Base-by-base conservation (phyloP, 1,284 basidiomycete species). In the Apiotrichum montevideense region DNA sequence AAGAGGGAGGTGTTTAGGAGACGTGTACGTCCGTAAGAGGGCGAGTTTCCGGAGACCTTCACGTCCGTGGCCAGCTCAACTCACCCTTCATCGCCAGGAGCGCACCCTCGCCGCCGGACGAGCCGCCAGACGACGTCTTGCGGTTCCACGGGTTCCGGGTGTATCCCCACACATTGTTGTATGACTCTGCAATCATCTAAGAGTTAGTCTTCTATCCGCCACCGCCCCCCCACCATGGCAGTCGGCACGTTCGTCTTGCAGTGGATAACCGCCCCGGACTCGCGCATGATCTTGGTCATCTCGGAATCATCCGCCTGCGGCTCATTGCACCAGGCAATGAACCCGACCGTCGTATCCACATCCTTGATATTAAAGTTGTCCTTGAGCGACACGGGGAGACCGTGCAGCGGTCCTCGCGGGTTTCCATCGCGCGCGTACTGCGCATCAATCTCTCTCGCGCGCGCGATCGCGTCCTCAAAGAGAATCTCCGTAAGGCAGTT, bases 131-230 rank as follows among this genome's bases (percentile, higher is more conserved):
- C 5, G 82, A 82, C 35, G 82, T 70, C 33, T 67, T 70, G 5
- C 81, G 77, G 67, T 87, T 85, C 63, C 74, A 72, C 0, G 84
- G 85, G 64, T 87, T 88, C 35, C 78, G 60, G 0, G 87, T 90
- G 52, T 85, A 80, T 2, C 87, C 87, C 64, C 86, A 89, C 37
- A 79, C 65, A 51, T 73, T 69, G 63, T 72, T 72, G 61, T 72
- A 70, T 4, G 60, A 59, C 51, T 72, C 71, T 13, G 68, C 62
- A 33, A 69, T 70, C 71, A 72, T 71, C 57, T 59, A 40, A 8
- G n/a, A 4, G 37, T 52, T 45, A 54, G 52, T n/a, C 3, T 15
- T 32, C 35, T 14, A 13, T 3, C 35, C 21, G 10, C 5, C 14
- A 6, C 11, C 40, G 8, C 1, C 3, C 7, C 32, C 57, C 44